Conservation (phyloP, 345 rosid species). For the Aquilaria malaccensis region DNA sequence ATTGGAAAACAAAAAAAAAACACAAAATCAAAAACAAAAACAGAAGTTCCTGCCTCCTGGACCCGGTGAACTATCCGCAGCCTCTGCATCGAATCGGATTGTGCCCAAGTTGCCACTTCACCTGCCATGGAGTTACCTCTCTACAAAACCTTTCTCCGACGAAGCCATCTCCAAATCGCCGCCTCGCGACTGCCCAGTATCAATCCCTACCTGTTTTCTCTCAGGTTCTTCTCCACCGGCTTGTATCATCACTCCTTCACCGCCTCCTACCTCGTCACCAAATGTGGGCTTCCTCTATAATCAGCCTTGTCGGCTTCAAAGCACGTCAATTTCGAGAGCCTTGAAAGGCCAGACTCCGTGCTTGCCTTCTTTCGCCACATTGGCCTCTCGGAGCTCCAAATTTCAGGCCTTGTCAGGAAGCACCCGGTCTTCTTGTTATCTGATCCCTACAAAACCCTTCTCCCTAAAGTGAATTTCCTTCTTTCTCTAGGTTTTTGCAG, state of each 20-base stretch:
- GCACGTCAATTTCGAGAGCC: constrained; percentile 1
- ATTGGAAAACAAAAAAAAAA: too few species aligned
- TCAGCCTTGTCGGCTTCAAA: constrained; percentile 13
- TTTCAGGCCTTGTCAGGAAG: constrained; percentile 11
- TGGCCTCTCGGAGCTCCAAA: constrained; percentile 17
- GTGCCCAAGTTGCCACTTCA: too few species aligned
- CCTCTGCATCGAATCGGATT: too few species aligned
- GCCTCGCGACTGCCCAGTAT: too few species aligned
- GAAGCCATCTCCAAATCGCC: too few species aligned
- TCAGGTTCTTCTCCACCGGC: constrained; percentile 3
- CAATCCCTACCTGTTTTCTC: neutral
- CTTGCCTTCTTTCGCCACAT: neutral
- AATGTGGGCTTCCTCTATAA: constrained; percentile 24
- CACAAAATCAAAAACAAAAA: too few species aligned
- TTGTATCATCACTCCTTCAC: constrained; percentile 8
- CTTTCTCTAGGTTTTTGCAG: constrained; percentile 17
- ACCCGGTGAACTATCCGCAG: too few species aligned
- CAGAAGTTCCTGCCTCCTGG: too few species aligned
- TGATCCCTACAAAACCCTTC: constrained; percentile 15
- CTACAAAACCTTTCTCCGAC: too few species aligned
- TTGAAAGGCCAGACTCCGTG: constrained; percentile 8
- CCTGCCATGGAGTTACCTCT: too few species aligned
- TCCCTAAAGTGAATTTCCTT: constrained; percentile 27
- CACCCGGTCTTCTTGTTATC: constrained; percentile 15
- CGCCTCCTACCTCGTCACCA: constrained; percentile 22